phyloP scores from a whole-genome alignment of 352 stramenopile genomes.

The Halophytophthora polymorphica region DNA sequence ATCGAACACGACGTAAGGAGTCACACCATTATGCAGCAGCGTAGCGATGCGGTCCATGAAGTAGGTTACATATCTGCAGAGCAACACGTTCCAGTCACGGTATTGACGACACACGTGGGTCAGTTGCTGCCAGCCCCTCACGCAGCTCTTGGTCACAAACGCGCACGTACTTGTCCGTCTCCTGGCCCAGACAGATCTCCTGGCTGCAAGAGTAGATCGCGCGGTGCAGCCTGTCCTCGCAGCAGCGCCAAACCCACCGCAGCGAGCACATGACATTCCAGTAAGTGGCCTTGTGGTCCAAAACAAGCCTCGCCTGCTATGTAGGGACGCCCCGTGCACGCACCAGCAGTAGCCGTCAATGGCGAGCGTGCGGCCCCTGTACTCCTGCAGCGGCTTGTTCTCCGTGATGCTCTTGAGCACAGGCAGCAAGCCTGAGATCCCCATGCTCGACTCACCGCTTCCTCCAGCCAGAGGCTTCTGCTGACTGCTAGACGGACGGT shows the following conservation, averaged over 20 bases:
- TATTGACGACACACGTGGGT: background rate
- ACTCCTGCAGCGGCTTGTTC: slow-evolving; percentile 47
- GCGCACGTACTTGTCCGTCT: slow-evolving; percentile 61
- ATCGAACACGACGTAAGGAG: slow-evolving; percentile 79
- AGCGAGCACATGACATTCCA: background rate
- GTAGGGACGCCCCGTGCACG: background rate
- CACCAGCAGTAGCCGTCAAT: slow-evolving; percentile 86
- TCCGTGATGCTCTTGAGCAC: slow-evolving; percentile 79
- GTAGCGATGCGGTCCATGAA: slow-evolving; percentile 63
- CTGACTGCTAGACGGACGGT: slow-evolving; percentile 24
- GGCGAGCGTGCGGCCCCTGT: slow-evolving; percentile 61
- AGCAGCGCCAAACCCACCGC: background rate
- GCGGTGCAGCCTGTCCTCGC: slow-evolving; percentile 59
- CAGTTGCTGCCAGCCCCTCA: background rate
- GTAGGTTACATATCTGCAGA: slow-evolving; percentile 67
- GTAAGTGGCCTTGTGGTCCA: background rate
- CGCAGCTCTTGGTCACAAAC: background rate
- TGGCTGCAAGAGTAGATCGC: slow-evolving; percentile 75
- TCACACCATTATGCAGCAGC: slow-evolving; percentile 53
- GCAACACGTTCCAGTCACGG: slow-evolving; percentile 1
- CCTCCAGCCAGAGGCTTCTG: background rate
- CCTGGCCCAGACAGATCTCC: slow-evolving; percentile 62
- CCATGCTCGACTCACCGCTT: slow-evolving; percentile 25
- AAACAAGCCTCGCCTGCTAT: background rate
- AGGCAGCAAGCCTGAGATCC: slow-evolving; percentile 54